phyloP scores from a whole-genome alignment of 2,329 filamentous ascomycete species.

The Proliferodiscus dingleyae region DNA sequence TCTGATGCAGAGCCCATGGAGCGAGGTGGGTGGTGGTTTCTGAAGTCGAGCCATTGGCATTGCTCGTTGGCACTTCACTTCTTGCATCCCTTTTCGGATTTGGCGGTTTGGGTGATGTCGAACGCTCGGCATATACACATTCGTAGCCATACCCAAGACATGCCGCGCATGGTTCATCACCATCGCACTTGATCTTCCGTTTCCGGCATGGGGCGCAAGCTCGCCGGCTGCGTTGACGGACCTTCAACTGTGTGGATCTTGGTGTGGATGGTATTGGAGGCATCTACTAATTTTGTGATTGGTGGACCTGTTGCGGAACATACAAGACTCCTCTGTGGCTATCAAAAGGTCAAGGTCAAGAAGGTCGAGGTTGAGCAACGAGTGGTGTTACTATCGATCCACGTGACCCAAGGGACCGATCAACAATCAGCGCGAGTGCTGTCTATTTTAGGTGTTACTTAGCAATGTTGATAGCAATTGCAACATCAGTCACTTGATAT shows the following conservation, averaged over 20 bases:
- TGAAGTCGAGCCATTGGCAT: background rate
- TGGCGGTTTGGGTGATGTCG: background rate
- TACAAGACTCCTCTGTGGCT: too few relatives aligned
- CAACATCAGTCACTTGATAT: too few relatives aligned
- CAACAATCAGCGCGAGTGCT: too few relatives aligned
- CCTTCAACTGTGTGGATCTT: slow-evolving; percentile 56
- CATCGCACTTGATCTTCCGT: slow-evolving; percentile 25
- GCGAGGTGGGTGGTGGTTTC: background rate
- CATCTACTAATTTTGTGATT: slow-evolving; percentile 65
- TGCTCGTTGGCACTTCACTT: background rate
- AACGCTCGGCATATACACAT: slow-evolving; percentile 9
- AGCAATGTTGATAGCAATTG: too few relatives aligned
- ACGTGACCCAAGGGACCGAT: too few relatives aligned
- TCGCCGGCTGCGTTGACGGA: slow-evolving; percentile 16
- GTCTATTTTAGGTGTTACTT: too few relatives aligned
- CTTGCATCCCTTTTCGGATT: background rate
- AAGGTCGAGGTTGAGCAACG: too few relatives aligned
- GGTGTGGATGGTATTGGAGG: slow-evolving; percentile 69
- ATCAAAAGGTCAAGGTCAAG: too few relatives aligned
- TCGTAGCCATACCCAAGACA: slow-evolving; percentile 22
- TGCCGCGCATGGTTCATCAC: slow-evolving; percentile 16
- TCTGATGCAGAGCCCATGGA: slow-evolving; percentile 21
- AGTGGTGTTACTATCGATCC: too few relatives aligned
- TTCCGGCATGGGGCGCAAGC: slow-evolving; percentile 24
- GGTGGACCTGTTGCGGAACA: slow-evolving; percentile 66